phyloP scores from a whole-genome alignment of 2,329 filamentous ascomycete genomes.

The Amylocarpus encephaloides region DNA sequence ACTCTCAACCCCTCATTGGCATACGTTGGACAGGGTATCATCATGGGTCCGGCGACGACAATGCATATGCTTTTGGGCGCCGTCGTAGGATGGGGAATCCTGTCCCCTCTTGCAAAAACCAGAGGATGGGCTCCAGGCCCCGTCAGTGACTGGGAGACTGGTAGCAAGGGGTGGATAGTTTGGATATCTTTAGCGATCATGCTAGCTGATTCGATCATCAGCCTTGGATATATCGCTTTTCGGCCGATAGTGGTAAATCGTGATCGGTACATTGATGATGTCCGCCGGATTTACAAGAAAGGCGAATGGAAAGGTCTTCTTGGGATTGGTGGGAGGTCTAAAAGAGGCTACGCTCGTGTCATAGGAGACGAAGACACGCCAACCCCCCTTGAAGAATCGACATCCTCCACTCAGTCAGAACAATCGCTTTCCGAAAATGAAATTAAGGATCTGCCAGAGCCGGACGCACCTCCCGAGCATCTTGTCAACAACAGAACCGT shows the following conservation, averaged over 20 bases:
- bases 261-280: constrained; percentile 33
- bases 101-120: constrained; percentile 82
- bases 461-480: constrained; percentile 79
- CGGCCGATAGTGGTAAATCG: constrained; percentile 51
- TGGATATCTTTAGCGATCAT: constrained; percentile 96
- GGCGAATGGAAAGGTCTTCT: constrained; percentile 28
- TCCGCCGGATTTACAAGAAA: constrained; percentile 21
- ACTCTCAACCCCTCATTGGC: constrained; percentile 94
- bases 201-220: constrained; percentile 88
- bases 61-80: constrained; percentile 93
- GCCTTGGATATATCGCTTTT: constrained; percentile 69
- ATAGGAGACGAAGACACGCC: constrained; percentile 16
- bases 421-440: constrained; percentile 11
- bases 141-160: constrained; percentile 82
- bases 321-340: constrained; percentile 11
- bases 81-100: constrained; percentile 78
- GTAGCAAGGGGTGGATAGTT: constrained; percentile 97
- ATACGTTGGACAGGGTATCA: constrained; percentile 94
- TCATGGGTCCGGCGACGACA: constrained; percentile 95
- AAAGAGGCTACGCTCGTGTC: constrained; percentile 26
- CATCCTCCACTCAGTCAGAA: constrained; percentile 2
- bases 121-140: constrained; percentile 84
- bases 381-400: constrained; percentile 12
- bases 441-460: constrained; percentile 35
- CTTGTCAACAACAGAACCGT: constrained; percentile 70